phyloP scores from a whole-genome alignment of 352 stramenopile species.

The Pythium phragmitis region DNA sequence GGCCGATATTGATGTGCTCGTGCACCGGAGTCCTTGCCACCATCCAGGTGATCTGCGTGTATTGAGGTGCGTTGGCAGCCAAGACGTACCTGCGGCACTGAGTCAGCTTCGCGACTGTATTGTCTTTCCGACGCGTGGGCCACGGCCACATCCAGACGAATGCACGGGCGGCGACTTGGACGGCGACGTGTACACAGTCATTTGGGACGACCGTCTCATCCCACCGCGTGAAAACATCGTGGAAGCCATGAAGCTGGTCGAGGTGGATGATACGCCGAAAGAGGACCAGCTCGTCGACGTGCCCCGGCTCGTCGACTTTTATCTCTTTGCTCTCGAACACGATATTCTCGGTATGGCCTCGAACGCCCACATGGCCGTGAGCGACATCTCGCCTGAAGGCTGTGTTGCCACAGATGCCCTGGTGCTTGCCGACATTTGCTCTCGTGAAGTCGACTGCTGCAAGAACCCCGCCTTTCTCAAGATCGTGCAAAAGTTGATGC shows the following conservation, averaged over 20 bases:
- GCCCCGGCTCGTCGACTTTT: slow-evolving; percentile 59
- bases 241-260: slow-evolving; percentile 48
- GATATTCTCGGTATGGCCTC: slow-evolving; percentile 77
- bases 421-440: slow-evolving; percentile 63
- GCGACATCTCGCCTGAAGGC: slow-evolving; percentile 41
- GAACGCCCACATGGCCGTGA: slow-evolving; percentile 74
- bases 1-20: slow-evolving; percentile 46
- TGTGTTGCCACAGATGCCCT: slow-evolving; percentile 51
- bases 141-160: slow-evolving; percentile 71
- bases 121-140: slow-evolving; percentile 72
- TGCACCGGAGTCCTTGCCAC: slow-evolving; percentile 78
- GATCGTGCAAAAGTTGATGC: slow-evolving; percentile 47
- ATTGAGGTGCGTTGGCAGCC: slow-evolving; percentile 38
- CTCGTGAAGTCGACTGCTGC: slow-evolving; percentile 69
- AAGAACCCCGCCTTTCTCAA: slow-evolving; percentile 47
- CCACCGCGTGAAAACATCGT: slow-evolving; percentile 40
- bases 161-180: slow-evolving; percentile 82
- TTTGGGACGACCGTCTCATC: slow-evolving; percentile 79
- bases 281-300: slow-evolving; percentile 36
- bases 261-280: slow-evolving; percentile 14
- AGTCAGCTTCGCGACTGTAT: slow-evolving; percentile 60
- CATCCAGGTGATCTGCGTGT: slow-evolving; percentile 76
- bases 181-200: slow-evolving; percentile 77
- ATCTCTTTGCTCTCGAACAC: slow-evolving; percentile 64
- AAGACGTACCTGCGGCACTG: slow-evolving; percentile 46